Conservation (phyloP, 148 eudicot genomes). For the Polygonum maritimum region DNA sequence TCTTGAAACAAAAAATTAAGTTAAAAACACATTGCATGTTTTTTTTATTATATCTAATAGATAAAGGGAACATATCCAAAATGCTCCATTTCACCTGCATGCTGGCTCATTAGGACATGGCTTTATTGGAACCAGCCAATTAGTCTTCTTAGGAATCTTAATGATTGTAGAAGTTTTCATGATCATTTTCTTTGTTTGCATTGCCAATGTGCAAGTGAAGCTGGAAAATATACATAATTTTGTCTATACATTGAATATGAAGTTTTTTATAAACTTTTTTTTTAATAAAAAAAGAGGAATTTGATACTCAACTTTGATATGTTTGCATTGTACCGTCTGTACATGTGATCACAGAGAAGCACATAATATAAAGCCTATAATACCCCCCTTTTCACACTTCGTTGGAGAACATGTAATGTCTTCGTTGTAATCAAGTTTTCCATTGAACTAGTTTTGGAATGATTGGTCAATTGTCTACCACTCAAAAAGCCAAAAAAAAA, state of each 20-base stretch:
- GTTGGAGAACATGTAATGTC: constrained; percentile 1
- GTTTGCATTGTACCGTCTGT: not conserved
- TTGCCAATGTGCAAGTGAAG: not conserved
- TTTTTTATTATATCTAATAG: not conserved
- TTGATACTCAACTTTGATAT: not conserved
- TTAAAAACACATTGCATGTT: no score
- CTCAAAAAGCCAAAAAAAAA: not conserved
- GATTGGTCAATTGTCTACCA: not conserved
- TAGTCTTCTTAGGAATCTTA: not conserved
- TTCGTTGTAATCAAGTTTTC: not conserved
- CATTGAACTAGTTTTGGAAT: not conserved
- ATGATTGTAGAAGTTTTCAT: not conserved
- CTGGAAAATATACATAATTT: not conserved
- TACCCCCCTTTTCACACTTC: not conserved
- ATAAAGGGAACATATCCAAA: not conserved
- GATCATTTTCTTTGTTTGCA: not conserved
- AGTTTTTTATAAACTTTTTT: not conserved
- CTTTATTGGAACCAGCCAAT: not conserved
- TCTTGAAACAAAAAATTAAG: no score
- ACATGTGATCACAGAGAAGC: constrained; percentile 4
- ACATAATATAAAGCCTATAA: not conserved
- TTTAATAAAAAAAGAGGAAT: not conserved
- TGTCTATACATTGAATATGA: not conserved
- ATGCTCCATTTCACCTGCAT: not conserved
- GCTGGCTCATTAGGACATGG: not conserved